Evolutionary conservation across 345 rosid species (phyloP), one percentile per base, ranked within the genome.

Genomic region (Populus davidiana): DNA sequence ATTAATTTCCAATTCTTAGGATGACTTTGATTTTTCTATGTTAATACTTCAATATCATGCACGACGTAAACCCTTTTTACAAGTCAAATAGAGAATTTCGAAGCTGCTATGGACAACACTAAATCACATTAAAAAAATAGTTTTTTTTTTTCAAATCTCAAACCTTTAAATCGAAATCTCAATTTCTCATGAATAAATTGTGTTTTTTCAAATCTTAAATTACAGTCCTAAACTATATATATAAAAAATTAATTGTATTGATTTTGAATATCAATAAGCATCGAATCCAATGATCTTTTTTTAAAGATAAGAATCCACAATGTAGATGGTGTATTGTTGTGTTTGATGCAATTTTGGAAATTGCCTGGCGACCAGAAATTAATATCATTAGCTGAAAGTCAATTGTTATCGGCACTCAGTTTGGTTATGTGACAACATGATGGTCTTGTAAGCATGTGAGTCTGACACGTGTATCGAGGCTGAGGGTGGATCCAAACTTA

Each of bases 381-480:
- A 10, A 41, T 2, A 23, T 11, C 14, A 23, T 20, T 0, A 20
- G 6, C 8, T n/a, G 13, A n/a, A 52, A 23, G 29, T 8, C 14
- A 4, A 59, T n/a, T 59, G 29, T 12, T 2, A 8, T n/a, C 29
- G 27, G 14, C 29, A 59, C 29, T 54, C 5, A 8, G 2, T 18
- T 21, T 54, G 9, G 23, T 54, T 20, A 21, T 25, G 21, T n/a
- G 27, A 27, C 27, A 38, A 43, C 36, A 38, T 70, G 38, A 54
- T 38, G 27, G 73, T 36, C 50, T 23, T 17, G 59, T 39, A 23
- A 20, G 64, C 71, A 76, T 29, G 80, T 73, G 78, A 72, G 71
- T 25, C 13, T 8, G 72, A 70, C 78, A 77, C 83, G 80, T 77
- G 83, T 63, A 80, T 61, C 80, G 74, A 80, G 70, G 69, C 50